Conservation (phyloP, 306 rosid genomes). For the Begonia loranthoides region DNA sequence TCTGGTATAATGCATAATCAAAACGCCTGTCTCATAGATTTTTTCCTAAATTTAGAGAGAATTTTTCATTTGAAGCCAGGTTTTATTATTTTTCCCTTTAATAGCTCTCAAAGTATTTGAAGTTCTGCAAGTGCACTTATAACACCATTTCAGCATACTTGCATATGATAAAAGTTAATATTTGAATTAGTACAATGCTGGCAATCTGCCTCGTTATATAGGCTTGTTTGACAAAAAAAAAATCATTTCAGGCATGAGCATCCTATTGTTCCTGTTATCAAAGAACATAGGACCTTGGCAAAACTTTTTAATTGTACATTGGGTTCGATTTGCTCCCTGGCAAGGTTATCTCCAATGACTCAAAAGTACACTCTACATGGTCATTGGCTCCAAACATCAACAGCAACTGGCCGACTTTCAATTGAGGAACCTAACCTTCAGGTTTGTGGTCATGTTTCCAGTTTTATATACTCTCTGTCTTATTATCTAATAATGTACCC, state of each 20-base stretch:
- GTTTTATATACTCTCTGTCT: constrained; percentile 4
- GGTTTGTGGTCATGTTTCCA: constrained; percentile 26
- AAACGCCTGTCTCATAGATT: too few species aligned
- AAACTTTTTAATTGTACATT: constrained; percentile 82
- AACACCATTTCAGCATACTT: background rate
- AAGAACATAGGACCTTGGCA: constrained; percentile 85
- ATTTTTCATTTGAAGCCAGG: too few species aligned
- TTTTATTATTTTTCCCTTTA: too few species aligned
- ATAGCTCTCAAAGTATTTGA: too few species aligned
- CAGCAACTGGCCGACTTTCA: constrained; percentile 97
- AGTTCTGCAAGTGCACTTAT: too few species aligned
- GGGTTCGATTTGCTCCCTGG: constrained; percentile 81
- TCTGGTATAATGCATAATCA: too few species aligned
- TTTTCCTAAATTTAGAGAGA: too few species aligned
- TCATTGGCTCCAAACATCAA: constrained; percentile 93
- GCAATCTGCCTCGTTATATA: too few species aligned
- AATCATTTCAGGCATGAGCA: constrained; percentile 73
- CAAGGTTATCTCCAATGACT: constrained; percentile 54
- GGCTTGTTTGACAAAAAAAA: too few species aligned
- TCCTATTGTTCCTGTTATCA: constrained; percentile 84
- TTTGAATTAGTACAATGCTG: too few species aligned
- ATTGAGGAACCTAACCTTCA: constrained; percentile 99
- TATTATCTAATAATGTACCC: constrained; percentile 1
- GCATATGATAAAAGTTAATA: background rate
- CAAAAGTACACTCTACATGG: constrained; percentile 87